These are phyloP conservation scores for Pyrenophora graminea DNA, from an alignment of 2,329 filamentous ascomycete genomes.

Conservation along the genomic window DNA sequence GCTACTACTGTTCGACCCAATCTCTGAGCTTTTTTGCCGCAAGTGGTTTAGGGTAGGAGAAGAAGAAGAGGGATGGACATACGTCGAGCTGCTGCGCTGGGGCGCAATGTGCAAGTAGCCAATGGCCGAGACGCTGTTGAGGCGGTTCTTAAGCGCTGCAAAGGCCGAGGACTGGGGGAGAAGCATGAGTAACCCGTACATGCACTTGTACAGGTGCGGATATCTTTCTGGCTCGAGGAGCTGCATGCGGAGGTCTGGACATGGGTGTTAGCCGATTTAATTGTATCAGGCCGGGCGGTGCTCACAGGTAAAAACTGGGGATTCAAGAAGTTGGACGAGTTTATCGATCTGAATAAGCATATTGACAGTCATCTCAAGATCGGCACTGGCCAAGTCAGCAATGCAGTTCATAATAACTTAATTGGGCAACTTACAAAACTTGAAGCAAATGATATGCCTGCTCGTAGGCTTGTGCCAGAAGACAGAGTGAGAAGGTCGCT, in stretches of 20 bases:
- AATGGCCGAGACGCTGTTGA: slow-evolving; percentile 97
- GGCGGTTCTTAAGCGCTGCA: slow-evolving; percentile 90
- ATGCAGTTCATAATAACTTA: neutral
- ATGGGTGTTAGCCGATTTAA: slow-evolving; percentile 7
- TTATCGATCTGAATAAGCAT: slow-evolving; percentile 99
- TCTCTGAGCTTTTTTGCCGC: slow-evolving; percentile 50
- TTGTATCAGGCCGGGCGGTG: slow-evolving; percentile 10
- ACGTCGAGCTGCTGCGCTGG: slow-evolving; percentile 67
- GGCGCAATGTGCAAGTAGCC: slow-evolving; percentile 87
- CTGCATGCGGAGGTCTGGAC: slow-evolving; percentile 84
- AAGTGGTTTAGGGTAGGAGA: slow-evolving; percentile 46
- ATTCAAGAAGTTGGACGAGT: slow-evolving; percentile 93
- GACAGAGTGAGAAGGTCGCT: slow-evolving; percentile 91
- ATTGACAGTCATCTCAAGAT: slow-evolving; percentile 98
- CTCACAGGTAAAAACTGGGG: slow-evolving; percentile 94
- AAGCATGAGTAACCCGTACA: slow-evolving; percentile 96
- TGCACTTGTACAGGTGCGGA: slow-evolving; percentile 94
- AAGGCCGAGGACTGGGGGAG: slow-evolving; percentile 98
- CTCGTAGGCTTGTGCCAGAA: slow-evolving; percentile 96
- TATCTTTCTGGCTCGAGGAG: slow-evolving; percentile 93
- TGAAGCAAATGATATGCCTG: slow-evolving; percentile 95
- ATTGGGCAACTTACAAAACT: slow-evolving; percentile 71
- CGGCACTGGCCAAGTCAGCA: slow-evolving; percentile 66
- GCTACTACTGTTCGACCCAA: slow-evolving; percentile 37
- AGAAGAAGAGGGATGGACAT: slow-evolving; percentile 53